Evolutionary conservation across 2,329 filamentous ascomycete genomes (phyloP).

Genomic region (Phialocephala subalpina): DNA sequence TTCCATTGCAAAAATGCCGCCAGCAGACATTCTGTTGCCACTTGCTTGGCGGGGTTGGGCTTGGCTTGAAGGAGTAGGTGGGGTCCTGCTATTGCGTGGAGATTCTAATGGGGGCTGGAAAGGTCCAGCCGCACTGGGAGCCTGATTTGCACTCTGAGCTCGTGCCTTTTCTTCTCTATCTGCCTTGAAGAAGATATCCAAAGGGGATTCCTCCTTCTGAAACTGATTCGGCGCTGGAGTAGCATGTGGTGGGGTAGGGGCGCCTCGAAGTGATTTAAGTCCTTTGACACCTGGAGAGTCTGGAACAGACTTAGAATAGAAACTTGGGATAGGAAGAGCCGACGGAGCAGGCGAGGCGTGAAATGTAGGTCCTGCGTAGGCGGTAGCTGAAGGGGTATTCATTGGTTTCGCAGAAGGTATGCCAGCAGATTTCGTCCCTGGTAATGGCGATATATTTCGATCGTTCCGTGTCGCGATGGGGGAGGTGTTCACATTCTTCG

Average conservation of each 20-base stretch:
- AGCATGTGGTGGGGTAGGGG: conserved; percentile 49
- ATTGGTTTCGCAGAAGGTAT: conserved; percentile 48
- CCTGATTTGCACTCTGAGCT: conserved; percentile 61
- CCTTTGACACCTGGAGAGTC: conserved; percentile 62
- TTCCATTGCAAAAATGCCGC: conserved; percentile 72
- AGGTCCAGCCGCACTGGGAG: conserved; percentile 49
- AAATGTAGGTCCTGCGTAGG: conserved; percentile 91
- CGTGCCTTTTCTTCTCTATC: conserved; percentile 80
- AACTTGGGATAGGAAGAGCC: conserved; percentile 88
- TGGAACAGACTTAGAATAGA: conserved; percentile 79
- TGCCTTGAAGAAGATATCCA: conserved; percentile 91
- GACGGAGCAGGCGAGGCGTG: conserved; percentile 94
- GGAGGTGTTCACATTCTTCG: conserved; percentile 43
- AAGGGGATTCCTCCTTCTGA: conserved; percentile 73
- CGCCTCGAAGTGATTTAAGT: conserved; percentile 52
- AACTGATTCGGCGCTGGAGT: conserved; percentile 60
- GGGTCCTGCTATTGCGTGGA: conserved; percentile 46
- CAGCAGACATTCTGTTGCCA: conserved; percentile 54
- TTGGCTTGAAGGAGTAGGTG: conserved; percentile 40
- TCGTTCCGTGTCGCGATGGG: conserved; percentile 37
- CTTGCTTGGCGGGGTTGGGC: conserved; percentile 49
- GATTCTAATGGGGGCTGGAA: conserved; percentile 61
- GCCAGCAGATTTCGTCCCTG: conserved; percentile 35
- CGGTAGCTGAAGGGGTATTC: conserved; percentile 49
- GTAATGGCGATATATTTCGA: conserved; percentile 39